These are phyloP conservation scores for Dioszegia crocea DNA, from an alignment of 768 basidiomycete genomes.

Conservation along the genomic window DNA sequence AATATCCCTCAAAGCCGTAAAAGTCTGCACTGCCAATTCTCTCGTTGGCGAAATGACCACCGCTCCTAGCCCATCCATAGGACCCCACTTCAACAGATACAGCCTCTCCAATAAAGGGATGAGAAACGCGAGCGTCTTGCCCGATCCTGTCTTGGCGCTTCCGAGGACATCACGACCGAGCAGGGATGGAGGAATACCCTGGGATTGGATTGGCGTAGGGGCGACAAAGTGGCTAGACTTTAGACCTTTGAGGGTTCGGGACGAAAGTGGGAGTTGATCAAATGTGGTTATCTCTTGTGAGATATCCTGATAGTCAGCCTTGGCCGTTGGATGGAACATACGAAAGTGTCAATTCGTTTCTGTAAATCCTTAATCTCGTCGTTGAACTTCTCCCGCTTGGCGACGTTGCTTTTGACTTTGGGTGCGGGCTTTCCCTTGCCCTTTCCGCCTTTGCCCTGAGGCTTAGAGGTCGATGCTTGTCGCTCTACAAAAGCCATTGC, in stretches of 20 bases:
- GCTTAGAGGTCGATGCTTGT: conserved; percentile 10
- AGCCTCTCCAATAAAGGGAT: conserved; percentile 96
- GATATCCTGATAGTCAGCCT: conserved; percentile 53
- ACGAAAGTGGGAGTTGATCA: conserved; percentile 71
- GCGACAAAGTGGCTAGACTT: conserved; percentile 78
- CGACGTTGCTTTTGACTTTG: conserved; percentile 36
- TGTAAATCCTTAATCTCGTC: conserved; percentile 48
- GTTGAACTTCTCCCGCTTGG: conserved; percentile 40
- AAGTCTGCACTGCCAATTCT: conserved; percentile 97
- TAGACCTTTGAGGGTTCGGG: conserved; percentile 70
- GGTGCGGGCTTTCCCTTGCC: background rate
- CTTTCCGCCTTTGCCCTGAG: background rate
- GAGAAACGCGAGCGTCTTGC: conserved; percentile 97
- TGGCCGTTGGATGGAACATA: conserved; percentile 21
- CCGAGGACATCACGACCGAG: conserved; percentile 57
- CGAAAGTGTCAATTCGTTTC: conserved; percentile 44
- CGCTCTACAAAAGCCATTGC: conserved; percentile 13
- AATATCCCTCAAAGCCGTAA: conserved; percentile 88
- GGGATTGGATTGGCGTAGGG: conserved; percentile 99
- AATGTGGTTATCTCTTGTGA: conserved; percentile 60
- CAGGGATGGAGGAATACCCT: conserved; percentile 96
- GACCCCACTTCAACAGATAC: conserved; percentile 79
- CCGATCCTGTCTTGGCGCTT: conserved; percentile 84
- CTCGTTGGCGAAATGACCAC: conserved; percentile 95
- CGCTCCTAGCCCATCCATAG: conserved; percentile 67